These are phyloP conservation scores for Wickerhamiella hasegawae DNA, from an alignment of 805 yeast species.

Conservation along the genomic window DNA sequence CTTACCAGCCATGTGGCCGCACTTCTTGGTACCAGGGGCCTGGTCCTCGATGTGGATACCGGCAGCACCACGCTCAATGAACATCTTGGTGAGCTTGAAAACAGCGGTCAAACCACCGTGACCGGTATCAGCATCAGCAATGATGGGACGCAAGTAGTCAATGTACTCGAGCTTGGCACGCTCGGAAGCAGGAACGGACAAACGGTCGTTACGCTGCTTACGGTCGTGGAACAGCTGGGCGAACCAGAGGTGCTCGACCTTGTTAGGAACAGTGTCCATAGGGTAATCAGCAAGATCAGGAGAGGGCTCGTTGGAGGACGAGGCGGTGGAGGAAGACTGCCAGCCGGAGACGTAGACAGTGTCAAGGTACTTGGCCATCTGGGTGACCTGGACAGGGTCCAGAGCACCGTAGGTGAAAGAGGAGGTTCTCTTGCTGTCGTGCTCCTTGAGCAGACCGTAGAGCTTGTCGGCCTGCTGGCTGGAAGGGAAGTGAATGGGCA, in stretches of 20 bases:
- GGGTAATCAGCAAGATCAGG: constrained; percentile 99
- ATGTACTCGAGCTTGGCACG: constrained; percentile 56
- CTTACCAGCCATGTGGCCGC: constrained; percentile 99
- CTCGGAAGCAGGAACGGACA: constrained; percentile 39
- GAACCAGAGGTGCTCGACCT: constrained; percentile 91
- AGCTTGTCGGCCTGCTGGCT: constrained; percentile 70
- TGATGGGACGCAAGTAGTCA: constrained; percentile 85
- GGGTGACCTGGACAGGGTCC: constrained; percentile 89
- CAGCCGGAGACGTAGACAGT: constrained; percentile 91
- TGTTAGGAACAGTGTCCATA: constrained; percentile 96
- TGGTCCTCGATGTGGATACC: constrained; percentile 98
- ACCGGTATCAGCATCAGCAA: constrained; percentile 98
- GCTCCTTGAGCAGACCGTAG: constrained; percentile 51
- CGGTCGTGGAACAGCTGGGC: constrained; percentile 96
- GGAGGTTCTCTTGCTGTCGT: constrained; percentile 51
- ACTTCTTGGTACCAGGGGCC: constrained; percentile 96
- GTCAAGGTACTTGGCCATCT: constrained; percentile 92
- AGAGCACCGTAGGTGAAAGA: constrained; percentile 91
- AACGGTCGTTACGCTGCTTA: constrained; percentile 79
- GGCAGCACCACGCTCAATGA: constrained; percentile 96
- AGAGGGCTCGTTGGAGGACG: constrained; percentile 93
- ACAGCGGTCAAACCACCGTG: constrained; percentile 98
- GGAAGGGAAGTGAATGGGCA: constrained; percentile 63
- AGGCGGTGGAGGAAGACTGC: constrained; percentile 98
- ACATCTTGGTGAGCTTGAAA: constrained; percentile 86